phyloP scores from a whole-genome alignment of 805 yeast genomes.

The Wickerhamiella azyma region DNA sequence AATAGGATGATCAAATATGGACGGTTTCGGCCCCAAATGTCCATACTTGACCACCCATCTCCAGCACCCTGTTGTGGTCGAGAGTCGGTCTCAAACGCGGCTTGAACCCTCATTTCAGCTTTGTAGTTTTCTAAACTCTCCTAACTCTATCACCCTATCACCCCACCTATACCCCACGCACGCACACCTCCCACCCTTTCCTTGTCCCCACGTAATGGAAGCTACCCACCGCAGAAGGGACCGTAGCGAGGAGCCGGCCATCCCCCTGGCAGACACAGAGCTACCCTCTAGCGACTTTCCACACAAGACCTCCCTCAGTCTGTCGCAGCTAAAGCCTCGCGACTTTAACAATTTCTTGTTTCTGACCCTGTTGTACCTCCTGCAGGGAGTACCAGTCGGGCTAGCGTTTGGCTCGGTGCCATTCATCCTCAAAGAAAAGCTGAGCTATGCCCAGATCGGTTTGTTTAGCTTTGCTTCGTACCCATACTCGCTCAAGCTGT shows the following conservation, averaged over 20 bases:
- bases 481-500: slow-evolving; percentile 80
- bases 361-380: slow-evolving; percentile 57
- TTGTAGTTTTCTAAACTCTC: too few relatives aligned
- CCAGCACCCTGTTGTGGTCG: too few relatives aligned
- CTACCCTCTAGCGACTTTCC: slow-evolving; percentile 1
- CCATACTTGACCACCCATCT: too few relatives aligned
- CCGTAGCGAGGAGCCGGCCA: slow-evolving; percentile 6
- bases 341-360: slow-evolving; percentile 69
- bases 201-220: not conserved
- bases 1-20: too few relatives aligned
- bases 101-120: too few relatives aligned
- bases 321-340: slow-evolving; percentile 21
- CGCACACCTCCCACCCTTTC: not conserved
- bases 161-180: too few relatives aligned
- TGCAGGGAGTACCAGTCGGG: slow-evolving; percentile 97
- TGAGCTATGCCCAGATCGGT: slow-evolving; percentile 82
- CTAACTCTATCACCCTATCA: too few relatives aligned
- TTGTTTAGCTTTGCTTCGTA: slow-evolving; percentile 83
- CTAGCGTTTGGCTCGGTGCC: slow-evolving; percentile 91
- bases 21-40: too few relatives aligned
- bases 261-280: slow-evolving; percentile 4
- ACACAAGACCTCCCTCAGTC: slow-evolving; percentile 13
- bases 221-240: not conserved
- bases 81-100: too few relatives aligned
- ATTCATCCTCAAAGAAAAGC: slow-evolving; percentile 66